Conservation (phyloP, 2,329 filamentous ascomycete species). For the Mycocentrospora acerina region DNA sequence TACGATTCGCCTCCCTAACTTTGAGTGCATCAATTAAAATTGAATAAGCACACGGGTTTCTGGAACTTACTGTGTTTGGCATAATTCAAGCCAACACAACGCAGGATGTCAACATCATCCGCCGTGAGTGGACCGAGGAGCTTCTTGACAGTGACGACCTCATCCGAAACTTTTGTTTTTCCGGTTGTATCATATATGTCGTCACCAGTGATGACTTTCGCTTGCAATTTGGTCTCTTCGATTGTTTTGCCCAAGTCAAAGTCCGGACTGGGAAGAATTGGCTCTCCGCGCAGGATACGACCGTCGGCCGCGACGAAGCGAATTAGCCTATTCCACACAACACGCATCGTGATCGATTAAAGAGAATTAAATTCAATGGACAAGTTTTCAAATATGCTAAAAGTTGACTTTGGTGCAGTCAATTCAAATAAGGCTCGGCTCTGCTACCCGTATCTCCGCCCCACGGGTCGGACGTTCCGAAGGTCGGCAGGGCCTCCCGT, state of each 20-base stretch:
- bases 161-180: conserved; percentile 53
- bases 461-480: too few relatives aligned
- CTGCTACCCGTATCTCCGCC: too few relatives aligned
- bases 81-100: conserved; percentile 63
- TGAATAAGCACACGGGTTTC: too few relatives aligned
- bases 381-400: too few relatives aligned
- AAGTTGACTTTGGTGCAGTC: too few relatives aligned
- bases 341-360: too few relatives aligned
- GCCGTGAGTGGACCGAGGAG: conserved; percentile 56
- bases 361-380: too few relatives aligned
- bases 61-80: conserved; percentile 54
- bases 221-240: conserved; percentile 52
- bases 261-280: conserved; percentile 47
- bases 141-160: conserved; percentile 56
- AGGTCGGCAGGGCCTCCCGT: too few relatives aligned
- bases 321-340: conserved; percentile 59
- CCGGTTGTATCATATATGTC: conserved; percentile 52
- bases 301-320: conserved; percentile 58
- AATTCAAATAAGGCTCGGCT: too few relatives aligned
- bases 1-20: conserved; percentile 51
- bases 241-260: conserved; percentile 55
- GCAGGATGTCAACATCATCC: conserved; percentile 57
- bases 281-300: conserved; percentile 54
- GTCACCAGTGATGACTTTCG: conserved; percentile 54
- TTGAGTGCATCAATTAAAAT: too few relatives aligned